Conservation (phyloP, 2,329 filamentous ascomycete species). For the Microascus cirrosus region DNA sequence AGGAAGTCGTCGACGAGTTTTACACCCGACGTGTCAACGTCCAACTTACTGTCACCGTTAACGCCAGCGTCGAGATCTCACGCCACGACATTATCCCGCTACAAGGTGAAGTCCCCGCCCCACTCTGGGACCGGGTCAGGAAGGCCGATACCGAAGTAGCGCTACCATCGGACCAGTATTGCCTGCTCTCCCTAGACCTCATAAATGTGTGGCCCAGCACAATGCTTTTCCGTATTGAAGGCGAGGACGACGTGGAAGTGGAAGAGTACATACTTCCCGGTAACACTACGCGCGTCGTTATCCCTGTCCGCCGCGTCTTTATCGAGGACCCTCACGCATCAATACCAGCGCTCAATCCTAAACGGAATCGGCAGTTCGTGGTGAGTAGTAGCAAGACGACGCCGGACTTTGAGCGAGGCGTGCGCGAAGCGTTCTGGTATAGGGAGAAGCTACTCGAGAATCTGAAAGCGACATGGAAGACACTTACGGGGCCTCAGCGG, state of each 20-base stretch:
- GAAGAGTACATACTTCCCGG: slow-evolving; percentile 52
- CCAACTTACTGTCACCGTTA: slow-evolving; percentile 79
- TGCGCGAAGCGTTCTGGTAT: slow-evolving; percentile 84
- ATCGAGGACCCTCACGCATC: slow-evolving; percentile 65
- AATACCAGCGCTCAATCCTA: slow-evolving; percentile 70
- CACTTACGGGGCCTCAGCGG: slow-evolving; percentile 36
- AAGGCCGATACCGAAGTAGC: slow-evolving; percentile 15
- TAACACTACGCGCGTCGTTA: slow-evolving; percentile 61
- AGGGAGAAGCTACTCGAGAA: slow-evolving; percentile 66
- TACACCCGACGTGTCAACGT: slow-evolving; percentile 76
- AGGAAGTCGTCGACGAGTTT: slow-evolving; percentile 60
- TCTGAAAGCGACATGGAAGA: slow-evolving; percentile 62
- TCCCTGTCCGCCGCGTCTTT: slow-evolving; percentile 66
- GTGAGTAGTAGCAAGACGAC: slow-evolving; percentile 71
- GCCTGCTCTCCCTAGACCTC: slow-evolving; percentile 71
- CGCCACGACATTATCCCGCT: slow-evolving; percentile 72
- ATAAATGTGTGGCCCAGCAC: slow-evolving; percentile 84
- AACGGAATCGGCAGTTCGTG: slow-evolving; percentile 83
- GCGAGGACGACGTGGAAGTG: slow-evolving; percentile 34
- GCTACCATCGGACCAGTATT: slow-evolving; percentile 51
- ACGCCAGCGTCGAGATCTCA: slow-evolving; percentile 75
- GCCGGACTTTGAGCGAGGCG: slow-evolving; percentile 66
- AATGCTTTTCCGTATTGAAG: slow-evolving; percentile 54
- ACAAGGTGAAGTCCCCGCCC: slow-evolving; percentile 50
- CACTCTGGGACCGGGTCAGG: slow-evolving; percentile 40